These are phyloP conservation scores for Leucogyrophana mollusca DNA, from an alignment of 768 basidiomycete species.

Conservation along the genomic window DNA sequence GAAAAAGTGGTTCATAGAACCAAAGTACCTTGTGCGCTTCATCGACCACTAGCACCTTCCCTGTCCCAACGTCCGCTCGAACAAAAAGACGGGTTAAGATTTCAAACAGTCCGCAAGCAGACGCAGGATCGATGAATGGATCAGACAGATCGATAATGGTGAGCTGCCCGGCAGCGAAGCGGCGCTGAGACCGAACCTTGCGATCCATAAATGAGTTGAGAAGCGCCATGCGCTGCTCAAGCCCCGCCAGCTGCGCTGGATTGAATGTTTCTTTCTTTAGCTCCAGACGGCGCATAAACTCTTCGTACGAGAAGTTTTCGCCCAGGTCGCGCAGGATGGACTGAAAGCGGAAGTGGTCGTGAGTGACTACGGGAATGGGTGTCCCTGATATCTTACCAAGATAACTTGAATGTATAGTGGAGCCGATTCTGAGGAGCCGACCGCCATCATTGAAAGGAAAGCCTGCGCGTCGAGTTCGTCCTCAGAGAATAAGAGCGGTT, in stretches of 20 bases:
- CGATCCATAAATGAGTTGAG: constrained; percentile 55
- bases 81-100: constrained; percentile 66
- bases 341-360: constrained; percentile 33
- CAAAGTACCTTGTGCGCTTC: constrained; percentile 77
- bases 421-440: constrained; percentile 56
- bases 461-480: constrained; percentile 67
- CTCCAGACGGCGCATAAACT: constrained; percentile 48
- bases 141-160: constrained; percentile 74
- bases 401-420: constrained; percentile 72
- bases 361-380: not conserved
- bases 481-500: constrained; percentile 54
- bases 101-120: constrained; percentile 71
- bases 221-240: constrained; percentile 64
- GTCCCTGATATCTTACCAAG: constrained; percentile 41
- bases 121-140: constrained; percentile 65
- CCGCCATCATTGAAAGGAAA: constrained; percentile 74
- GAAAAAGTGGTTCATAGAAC: not conserved
- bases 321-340: constrained; percentile 62
- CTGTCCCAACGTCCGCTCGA: constrained; percentile 55
- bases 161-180: constrained; percentile 57
- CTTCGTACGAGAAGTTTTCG: constrained; percentile 51
- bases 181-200: constrained; percentile 16
- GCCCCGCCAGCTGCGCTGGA: constrained; percentile 48
- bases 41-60: constrained; percentile 70
- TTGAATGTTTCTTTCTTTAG: constrained; percentile 52